Conservation (phyloP, 768 basidiomycete species). For the Calocybe indica region DNA sequence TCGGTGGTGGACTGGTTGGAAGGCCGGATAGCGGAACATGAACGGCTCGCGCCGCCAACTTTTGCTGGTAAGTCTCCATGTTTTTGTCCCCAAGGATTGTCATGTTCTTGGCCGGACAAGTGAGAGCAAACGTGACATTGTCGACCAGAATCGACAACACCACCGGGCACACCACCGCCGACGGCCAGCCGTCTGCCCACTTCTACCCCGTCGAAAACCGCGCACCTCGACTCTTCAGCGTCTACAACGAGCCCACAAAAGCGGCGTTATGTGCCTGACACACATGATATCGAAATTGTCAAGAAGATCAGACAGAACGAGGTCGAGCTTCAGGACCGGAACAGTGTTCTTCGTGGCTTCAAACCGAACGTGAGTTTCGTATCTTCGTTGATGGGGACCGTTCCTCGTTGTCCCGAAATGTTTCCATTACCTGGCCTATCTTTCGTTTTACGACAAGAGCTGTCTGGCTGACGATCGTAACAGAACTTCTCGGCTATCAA, state of each 20-base stretch:
- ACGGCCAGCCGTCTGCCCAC: constrained; percentile 18
- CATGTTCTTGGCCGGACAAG: background rate
- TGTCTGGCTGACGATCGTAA: background rate
- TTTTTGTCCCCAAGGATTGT: background rate
- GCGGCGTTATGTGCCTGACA: constrained; percentile 73
- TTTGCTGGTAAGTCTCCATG: constrained; percentile 30
- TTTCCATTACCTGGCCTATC: background rate
- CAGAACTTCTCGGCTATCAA: constrained; percentile 81
- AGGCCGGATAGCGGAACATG: constrained; percentile 43
- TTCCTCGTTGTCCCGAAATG: too few relatives aligned
- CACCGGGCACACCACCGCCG: constrained; percentile 41
- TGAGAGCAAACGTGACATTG: background rate
- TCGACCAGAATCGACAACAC: constrained; percentile 39
- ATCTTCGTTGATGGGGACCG: too few relatives aligned
- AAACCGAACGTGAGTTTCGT: constrained; percentile 79
- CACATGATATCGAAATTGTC: constrained; percentile 75
- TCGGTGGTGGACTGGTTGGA: constrained; percentile 82
- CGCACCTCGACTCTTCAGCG: constrained; percentile 33
- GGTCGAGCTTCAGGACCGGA: constrained; percentile 78
- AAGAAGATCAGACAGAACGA: constrained; percentile 77
- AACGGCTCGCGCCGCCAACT: constrained; percentile 46
- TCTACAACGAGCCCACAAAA: too few relatives aligned
- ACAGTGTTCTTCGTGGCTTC: constrained; percentile 73
- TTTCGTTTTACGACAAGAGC: background rate
- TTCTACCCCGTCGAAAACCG: constrained; percentile 19